A percentile compares a stretch with the other conserved stretches of the same genome.
Conservation (phyloP, 2,329 filamentous ascomycete species). For the Fusarium sp. region DNA sequence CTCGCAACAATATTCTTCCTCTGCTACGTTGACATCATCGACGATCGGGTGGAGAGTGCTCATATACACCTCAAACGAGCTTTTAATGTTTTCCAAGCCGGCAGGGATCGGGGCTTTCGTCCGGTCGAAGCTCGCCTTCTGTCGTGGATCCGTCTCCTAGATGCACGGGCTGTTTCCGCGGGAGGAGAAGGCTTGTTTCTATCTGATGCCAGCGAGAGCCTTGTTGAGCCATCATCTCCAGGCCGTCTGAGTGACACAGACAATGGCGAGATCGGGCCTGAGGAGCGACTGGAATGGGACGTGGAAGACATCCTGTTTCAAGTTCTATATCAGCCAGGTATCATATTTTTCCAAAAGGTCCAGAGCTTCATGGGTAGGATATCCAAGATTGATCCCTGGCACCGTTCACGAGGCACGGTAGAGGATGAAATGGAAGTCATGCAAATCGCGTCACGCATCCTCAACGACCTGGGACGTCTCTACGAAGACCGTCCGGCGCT, state of each 20-base stretch:
- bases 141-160: conserved; percentile 68
- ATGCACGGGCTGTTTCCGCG: conserved; percentile 68
- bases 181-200: conserved; percentile 69
- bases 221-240: conserved; percentile 60
- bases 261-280: conserved; percentile 37
- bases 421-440: conserved; percentile 71
- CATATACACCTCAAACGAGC: conserved; percentile 65
- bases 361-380: conserved; percentile 70
- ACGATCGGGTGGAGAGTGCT: conserved; percentile 57
- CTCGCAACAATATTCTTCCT: conserved; percentile 67
- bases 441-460: conserved; percentile 65
- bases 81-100: conserved; percentile 60
- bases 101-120: conserved; percentile 54
- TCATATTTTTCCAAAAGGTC: conserved; percentile 71
- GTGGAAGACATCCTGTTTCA: conserved; percentile 68
- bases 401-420: conserved; percentile 67
- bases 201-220: conserved; percentile 60
- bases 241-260: conserved; percentile 51
- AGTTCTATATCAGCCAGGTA: conserved; percentile 66
- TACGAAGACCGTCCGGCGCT: conserved; percentile 66
- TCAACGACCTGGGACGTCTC: conserved; percentile 62
- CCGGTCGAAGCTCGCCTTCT: conserved; percentile 62
- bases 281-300: conserved; percentile 49
- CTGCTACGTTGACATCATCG: conserved; percentile 65
- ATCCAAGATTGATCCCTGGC: conserved; percentile 69